Evolutionary conservation across 805 yeast genomes (phyloP), one percentile per base, ranked within the genome.

Genomic region (Huiozyma naganishii): DNA sequence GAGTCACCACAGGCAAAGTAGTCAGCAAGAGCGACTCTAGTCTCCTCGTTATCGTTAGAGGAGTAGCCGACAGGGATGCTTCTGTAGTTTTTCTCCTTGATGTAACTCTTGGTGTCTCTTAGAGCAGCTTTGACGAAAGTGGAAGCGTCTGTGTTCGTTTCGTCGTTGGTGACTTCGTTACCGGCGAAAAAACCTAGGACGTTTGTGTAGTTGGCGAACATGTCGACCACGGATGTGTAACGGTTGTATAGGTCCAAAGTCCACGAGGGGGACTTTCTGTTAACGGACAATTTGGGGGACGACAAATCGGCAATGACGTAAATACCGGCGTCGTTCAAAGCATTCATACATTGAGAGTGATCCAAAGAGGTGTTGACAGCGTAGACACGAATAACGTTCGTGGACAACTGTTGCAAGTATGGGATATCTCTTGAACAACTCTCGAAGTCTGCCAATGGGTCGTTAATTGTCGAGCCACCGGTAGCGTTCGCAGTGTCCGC

Each of bases 181-280:
- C 90, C 90, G 40, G 90, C 90, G 62, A 83, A 83, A 73, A 83
- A 83, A 55, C 92, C 92, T 52, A 83, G 69, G 41, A 81, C 72
- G 62, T 83, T 83, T 56, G 84, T 73, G 65, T 82, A 83, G 59
- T 74, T 70, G 46, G 75, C 75, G 72, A 83, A 77, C 55, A 65
- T 62, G 60, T 83, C 90, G 53, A 83, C 77, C 42, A 83, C 85
- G 6, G 70, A 55, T 43, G 80, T 77, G 69, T 83, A 83, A 69
- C 89, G 76, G 42, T 76, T 66, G 62, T 69, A 80, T 51, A 82
- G 67, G 4, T 72, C 80, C 37, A 77, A 57, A 55, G 68, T 68
- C 90, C 90, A 83, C 40, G 67, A 51, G 50, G 92, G 90, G 51
- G 53, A 54, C 39, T 65, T 59, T 66, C 89, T 77, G 65, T 78